Conservation (phyloP, 768 basidiomycete genomes). For the Gloeopeniophorella convolvens region DNA sequence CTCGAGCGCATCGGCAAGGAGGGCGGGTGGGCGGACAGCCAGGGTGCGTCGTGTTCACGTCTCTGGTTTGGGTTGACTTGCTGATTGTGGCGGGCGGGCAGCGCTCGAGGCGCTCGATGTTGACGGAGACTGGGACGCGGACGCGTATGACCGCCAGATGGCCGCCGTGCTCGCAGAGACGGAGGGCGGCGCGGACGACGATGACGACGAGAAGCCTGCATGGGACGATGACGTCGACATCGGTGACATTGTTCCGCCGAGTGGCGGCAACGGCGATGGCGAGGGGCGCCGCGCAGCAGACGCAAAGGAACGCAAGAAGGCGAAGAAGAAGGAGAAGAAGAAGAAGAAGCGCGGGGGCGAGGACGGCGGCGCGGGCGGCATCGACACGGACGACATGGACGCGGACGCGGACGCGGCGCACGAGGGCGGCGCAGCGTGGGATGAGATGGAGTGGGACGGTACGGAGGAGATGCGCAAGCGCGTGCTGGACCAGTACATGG, state of each 20-base stretch:
- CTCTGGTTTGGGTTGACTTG: not conserved
- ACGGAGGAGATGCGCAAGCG: slow-evolving; percentile 88
- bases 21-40: slow-evolving; percentile 45
- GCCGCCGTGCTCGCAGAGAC: slow-evolving; percentile 58
- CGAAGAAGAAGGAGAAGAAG: slow-evolving; percentile 52
- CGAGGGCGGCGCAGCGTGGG: slow-evolving; percentile 22
- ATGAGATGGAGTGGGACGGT: slow-evolving; percentile 73
- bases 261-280: slow-evolving; percentile 30
- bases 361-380: slow-evolving; percentile 41
- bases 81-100: slow-evolving; percentile 23
- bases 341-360: slow-evolving; percentile 41
- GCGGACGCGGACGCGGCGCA: slow-evolving; percentile 57
- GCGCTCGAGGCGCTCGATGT: slow-evolving; percentile 70
- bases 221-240: slow-evolving; percentile 93
- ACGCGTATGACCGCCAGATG: slow-evolving; percentile 80
- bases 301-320: slow-evolving; percentile 19
- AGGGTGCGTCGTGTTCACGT: slow-evolving; percentile 19
- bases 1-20: slow-evolving; percentile 67
- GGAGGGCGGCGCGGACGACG: slow-evolving; percentile 29
- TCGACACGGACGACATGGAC: slow-evolving; percentile 42
- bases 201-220: slow-evolving; percentile 59
- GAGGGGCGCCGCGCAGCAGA: slow-evolving; percentile 8
- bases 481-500: slow-evolving; percentile 83
- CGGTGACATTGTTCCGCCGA: slow-evolving; percentile 45
- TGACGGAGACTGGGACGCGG: slow-evolving; percentile 91